A percentile compares a stretch with the other conserved stretches of the same genome.
These are phyloP conservation scores for Citrullus mucosospermus DNA, from an alignment of 306 rosid genomes.

Conservation along the genomic window DNA sequence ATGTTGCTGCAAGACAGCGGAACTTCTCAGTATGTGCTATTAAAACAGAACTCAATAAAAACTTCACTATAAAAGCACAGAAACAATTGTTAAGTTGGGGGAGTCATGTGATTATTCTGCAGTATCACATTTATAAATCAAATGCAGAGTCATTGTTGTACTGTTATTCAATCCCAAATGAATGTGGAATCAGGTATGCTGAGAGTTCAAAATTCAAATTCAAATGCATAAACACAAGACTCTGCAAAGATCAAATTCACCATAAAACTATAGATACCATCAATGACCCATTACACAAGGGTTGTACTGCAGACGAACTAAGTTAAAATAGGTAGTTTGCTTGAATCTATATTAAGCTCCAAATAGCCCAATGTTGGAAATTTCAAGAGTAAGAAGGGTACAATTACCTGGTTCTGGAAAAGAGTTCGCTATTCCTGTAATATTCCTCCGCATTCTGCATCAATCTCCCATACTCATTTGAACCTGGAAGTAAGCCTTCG, in stretches of 20 bases:
- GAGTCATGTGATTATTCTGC: not conserved
- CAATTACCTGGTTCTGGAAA: conserved; percentile 42
- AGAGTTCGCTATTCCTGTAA: conserved; percentile 41
- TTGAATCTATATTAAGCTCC: not conserved
- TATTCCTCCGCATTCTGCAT: conserved; percentile 71
- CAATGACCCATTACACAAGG: not conserved
- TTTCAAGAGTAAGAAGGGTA: not conserved
- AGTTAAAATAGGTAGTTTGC: not conserved
- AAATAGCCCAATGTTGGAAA: not conserved
- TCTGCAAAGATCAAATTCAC: not conserved
- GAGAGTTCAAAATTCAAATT: not conserved
- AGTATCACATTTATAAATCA: not conserved
- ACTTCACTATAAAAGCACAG: not conserved
- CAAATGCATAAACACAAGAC: not conserved
- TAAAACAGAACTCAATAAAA: not conserved
- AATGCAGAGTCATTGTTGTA: not conserved
- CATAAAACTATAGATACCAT: not conserved
- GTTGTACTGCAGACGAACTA: not conserved
- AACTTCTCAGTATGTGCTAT: conserved; percentile 1
- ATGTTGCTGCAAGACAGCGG: conserved; percentile 46
- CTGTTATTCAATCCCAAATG: not conserved
- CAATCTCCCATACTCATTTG: conserved; percentile 58
- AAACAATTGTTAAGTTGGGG: not conserved
- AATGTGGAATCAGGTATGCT: not conserved
- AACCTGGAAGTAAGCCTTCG: conserved; percentile 64